These are phyloP conservation scores for Arthroderma uncinatum DNA, from an alignment of 2,329 filamentous ascomycete genomes.

Conservation along the genomic window DNA sequence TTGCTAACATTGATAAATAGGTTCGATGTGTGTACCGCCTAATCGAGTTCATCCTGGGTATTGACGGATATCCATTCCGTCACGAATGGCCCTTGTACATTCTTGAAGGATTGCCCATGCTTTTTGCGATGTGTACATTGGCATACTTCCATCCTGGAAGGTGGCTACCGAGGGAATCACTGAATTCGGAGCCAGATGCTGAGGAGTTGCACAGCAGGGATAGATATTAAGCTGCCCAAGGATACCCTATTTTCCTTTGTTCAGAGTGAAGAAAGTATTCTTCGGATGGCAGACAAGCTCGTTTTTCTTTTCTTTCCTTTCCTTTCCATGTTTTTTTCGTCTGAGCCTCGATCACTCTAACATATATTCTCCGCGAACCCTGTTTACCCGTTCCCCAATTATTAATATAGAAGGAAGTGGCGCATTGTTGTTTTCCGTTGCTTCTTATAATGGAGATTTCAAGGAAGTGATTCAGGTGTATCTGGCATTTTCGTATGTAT, in stretches of 20 bases:
- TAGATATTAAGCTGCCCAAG: neutral
- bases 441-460: neutral
- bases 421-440: neutral
- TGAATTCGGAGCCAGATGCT: neutral
- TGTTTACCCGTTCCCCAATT: neutral
- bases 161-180: constrained; percentile 14
- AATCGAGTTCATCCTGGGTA: constrained; percentile 43
- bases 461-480: neutral
- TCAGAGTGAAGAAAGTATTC: neutral
- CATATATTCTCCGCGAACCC: too few species aligned
- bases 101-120: constrained; percentile 39
- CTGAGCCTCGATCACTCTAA: too few species aligned
- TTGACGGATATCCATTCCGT: constrained; percentile 40
- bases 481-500: neutral
- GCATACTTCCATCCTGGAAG: constrained; percentile 13
- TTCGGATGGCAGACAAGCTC: too few species aligned
- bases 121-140: constrained; percentile 18
- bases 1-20: constrained; percentile 17
- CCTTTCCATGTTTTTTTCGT: neutral
- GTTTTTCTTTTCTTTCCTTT: too few species aligned
- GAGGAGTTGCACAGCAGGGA: neutral
- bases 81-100: constrained; percentile 46
- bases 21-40: constrained; percentile 45
- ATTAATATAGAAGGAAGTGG: neutral
- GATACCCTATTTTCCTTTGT: neutral